Evolutionary conservation across 2,329 filamentous ascomycete species (phyloP), one percentile per base, ranked within the genome.

Genomic region (Pseudogymnoascus sp.): DNA sequence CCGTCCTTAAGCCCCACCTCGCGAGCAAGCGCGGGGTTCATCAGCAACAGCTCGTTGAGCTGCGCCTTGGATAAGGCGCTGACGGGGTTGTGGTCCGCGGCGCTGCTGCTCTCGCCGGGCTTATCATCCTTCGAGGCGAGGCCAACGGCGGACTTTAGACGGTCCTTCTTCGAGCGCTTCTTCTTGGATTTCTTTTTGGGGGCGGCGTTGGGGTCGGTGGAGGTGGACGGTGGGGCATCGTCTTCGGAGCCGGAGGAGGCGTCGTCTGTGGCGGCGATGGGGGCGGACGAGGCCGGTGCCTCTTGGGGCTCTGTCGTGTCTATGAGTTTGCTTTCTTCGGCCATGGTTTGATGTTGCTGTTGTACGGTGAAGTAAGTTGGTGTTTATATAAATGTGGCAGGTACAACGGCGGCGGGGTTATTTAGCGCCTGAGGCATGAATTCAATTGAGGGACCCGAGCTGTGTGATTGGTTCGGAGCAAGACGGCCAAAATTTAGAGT

Each of bases 1-100:
- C 74, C 75, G 18, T 73, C 74, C 38, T 73, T 76, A 16, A 80
- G 64, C 1, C 68, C 67, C 14, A 74, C 72, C 72, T 89, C 86
- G 68, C 85, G 82, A 66, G 87, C 84, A 69, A 93, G 80, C 2
- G 85, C 85, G n/a, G 88, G 88, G 73, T 93, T 87, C 69, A 91
- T 85, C 62, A 83, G 80, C 70, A 90, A 83, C 64, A 95, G 81
- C 67, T 91, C 85, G 65, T 84, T 75, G 65, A 87, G 76, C 71
- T 88, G 84, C 65, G 84, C 77, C 42, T 80, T 77, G 31, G 81
- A 82, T 63, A 88, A 77, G 59, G 77, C 78, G 34, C 78, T 76
- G 64, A 74, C 65, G 9, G 68, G 63, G 60, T 83, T 80, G 68
- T 82, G 80, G 69, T 81, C 79, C 62, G 80, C 71, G 14, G 78